These are phyloP conservation scores for Dictyostelium intermedium DNA, from an alignment of 78 protist genomes.

Conservation along the genomic window DNA sequence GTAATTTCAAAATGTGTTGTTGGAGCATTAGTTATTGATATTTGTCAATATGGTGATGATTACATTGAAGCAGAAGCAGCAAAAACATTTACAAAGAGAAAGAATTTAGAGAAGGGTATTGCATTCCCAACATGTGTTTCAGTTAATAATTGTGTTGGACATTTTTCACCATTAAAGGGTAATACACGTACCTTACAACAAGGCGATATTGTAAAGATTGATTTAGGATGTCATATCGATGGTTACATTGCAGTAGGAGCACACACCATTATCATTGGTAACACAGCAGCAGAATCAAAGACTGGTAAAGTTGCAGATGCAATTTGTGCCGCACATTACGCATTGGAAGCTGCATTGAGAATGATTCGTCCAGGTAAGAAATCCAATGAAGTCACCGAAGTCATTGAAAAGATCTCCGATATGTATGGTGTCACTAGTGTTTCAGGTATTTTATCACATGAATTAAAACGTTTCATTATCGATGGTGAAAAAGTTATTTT, in stretches of 20 bases:
- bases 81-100: conserved; percentile 50
- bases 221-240: conserved; percentile 97
- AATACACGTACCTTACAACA: conserved; percentile 62
- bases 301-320: conserved; percentile 92
- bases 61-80: conserved; percentile 27
- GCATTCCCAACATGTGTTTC: conserved; percentile 98
- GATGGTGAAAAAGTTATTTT: conserved; percentile 93
- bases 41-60: conserved; percentile 64
- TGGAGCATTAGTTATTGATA: conserved; percentile 41
- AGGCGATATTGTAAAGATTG: conserved; percentile 98
- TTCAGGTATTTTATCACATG: conserved; percentile 97
- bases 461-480: conserved; percentile 87
- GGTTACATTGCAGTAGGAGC: conserved; percentile 95
- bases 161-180: conserved; percentile 94
- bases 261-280: conserved; percentile 90
- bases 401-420: conserved; percentile 82
- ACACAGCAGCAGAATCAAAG: conserved; percentile 10
- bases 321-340: conserved; percentile 95
- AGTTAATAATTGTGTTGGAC: conserved; percentile 95
- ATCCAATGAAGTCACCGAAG: conserved; percentile 86
- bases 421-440: conserved; percentile 84
- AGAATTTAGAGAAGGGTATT: conserved; percentile 90
- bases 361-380: conserved; percentile 84
- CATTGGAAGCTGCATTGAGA: conserved; percentile 90
- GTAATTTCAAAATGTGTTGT: conserved; percentile 47